Evolutionary conservation across 2,329 filamentous ascomycete genomes (phyloP), one percentile per base, ranked within the genome.

Genomic region (Trichoderma aggressivum): DNA sequence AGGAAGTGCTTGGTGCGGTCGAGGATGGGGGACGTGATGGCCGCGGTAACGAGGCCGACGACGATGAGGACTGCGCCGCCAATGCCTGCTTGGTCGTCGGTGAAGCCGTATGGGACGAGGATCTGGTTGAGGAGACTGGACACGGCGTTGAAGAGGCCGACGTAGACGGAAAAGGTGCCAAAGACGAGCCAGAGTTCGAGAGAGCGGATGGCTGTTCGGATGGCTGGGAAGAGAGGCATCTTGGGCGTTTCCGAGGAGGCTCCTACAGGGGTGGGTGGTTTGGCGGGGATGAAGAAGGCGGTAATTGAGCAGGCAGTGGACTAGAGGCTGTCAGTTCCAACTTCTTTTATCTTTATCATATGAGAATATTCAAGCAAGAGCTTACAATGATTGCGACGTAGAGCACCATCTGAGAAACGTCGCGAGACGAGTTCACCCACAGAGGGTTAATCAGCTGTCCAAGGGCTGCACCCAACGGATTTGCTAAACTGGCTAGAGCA

Each of bases 121-220:
- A 98, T 93, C 79, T 98, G 95, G 83, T 95, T 97, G 11, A 98
- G 86, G 1, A 98, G 88, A 2, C 92, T 92, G 63, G 94, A 97
- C 75, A 94, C 85, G 75, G 92, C 92, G 86, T 98, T 98, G 89
- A 99, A 99, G 83, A 96, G 91, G 76, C 92, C 94, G 73, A 97
- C 93, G 80, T 94, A 97, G 76, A 94, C 82, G 74, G 88, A 83
- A 82, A 95, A 98, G n/a, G 94, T 91, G 72, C 94, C 77, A 73
- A 94, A 84, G 74, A 98, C 82, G 73, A 97, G 87, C 87, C 90
- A 97, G 81, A 97, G 91, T 78, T 95, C 91, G 21, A 87, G 84
- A 6, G 89, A 92, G 36, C 77, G 79, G 28, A 74, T 58, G 58
- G 94, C 80, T 21, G 87, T 86, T 8, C 83, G 78, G 28, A 88